Conservation (phyloP, 2,329 filamentous ascomycete genomes). For the Ophiostoma montium region DNA sequence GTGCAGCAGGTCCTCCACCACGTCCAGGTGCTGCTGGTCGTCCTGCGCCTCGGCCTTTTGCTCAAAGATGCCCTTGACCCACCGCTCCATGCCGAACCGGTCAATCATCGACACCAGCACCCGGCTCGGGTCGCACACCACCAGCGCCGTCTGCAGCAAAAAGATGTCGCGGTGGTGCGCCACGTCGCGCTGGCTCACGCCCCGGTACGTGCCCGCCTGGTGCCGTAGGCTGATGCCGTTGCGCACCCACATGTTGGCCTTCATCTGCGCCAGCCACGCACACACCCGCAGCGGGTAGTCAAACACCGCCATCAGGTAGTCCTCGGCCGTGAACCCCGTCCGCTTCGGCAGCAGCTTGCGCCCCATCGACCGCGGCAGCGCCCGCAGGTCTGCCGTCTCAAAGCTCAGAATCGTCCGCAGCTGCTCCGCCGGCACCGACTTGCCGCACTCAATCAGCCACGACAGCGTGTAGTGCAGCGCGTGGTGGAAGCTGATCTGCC, state of each 20-base stretch:
- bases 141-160: constrained; percentile 78
- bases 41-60: constrained; percentile 62
- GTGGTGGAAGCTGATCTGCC: constrained; percentile 94
- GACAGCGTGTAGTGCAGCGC: constrained; percentile 91
- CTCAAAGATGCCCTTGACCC: constrained; percentile 74
- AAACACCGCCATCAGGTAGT: constrained; percentile 75
- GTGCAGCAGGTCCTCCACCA: constrained; percentile 92
- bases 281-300: constrained; percentile 89
- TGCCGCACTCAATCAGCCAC: constrained; percentile 85
- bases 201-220: constrained; percentile 86
- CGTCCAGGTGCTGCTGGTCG: constrained; percentile 75
- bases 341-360: constrained; percentile 29
- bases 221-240: constrained; percentile 94
- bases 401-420: constrained; percentile 59
- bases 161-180: constrained; percentile 93
- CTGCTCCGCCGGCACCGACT: constrained; percentile 53
- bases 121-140: constrained; percentile 67
- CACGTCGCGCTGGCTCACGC: constrained; percentile 77
- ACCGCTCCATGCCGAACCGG: constrained; percentile 74
- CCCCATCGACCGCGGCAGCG: constrained; percentile 49
- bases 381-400: constrained; percentile 53
- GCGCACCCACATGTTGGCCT: constrained; percentile 94
- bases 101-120: constrained; percentile 85
- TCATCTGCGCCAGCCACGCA: constrained; percentile 96
- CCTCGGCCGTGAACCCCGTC: constrained; percentile 39